A percentile compares a stretch with the other conserved stretches of the same genome.
These are phyloP conservation scores for Micromonas commoda DNA, from an alignment of 139 green algal genomes.

Conservation along the genomic window DNA sequence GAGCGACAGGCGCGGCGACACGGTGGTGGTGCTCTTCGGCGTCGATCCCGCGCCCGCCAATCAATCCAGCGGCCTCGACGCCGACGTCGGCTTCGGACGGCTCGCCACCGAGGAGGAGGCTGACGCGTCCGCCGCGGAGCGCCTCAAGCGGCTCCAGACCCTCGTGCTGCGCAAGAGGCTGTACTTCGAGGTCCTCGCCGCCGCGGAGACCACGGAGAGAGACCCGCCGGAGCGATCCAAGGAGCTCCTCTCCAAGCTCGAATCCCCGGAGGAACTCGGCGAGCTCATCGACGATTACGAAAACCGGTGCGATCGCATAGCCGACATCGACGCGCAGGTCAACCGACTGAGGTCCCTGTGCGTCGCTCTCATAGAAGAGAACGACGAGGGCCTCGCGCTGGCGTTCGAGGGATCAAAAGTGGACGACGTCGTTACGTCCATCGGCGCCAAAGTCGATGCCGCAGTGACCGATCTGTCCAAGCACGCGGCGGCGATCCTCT, in stretches of 20 bases:
- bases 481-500: not conserved
- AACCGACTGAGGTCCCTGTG: not conserved
- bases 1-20: too few species aligned
- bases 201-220: not conserved
- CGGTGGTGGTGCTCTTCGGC: not conserved
- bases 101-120: constrained; percentile 2
- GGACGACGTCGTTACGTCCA: too few species aligned
- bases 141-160: not conserved
- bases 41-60: not conserved
- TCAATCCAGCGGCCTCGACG: too few species aligned
- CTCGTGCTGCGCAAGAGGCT: not conserved
- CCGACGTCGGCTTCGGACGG: not conserved
- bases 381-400: too few species aligned
- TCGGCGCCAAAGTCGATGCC: too few species aligned
- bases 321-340: not conserved
- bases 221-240: not conserved
- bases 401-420: too few species aligned
- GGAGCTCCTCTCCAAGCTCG: not conserved
- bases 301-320: not conserved
- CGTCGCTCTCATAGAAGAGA: too few species aligned
- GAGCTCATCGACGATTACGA: not conserved
- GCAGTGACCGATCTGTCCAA: too few species aligned
- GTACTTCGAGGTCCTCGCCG: not conserved
- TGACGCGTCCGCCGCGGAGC: not conserved
- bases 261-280: not conserved